phyloP scores from a whole-genome alignment of 148 eudicot species.

The Amaranthus cruentus region DNA sequence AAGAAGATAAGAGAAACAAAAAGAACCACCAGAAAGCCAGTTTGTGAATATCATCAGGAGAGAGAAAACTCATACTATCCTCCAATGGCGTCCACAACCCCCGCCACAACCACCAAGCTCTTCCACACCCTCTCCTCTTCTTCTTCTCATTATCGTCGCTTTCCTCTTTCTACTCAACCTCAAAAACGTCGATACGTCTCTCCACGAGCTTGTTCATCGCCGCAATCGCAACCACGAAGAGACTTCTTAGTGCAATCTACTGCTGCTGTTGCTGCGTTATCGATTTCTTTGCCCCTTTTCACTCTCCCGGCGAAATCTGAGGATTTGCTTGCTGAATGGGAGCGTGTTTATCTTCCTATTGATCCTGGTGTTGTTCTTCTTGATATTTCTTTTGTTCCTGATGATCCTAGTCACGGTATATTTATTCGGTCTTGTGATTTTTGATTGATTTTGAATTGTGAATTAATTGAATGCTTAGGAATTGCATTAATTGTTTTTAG shows the following conservation, averaged over 20 bases:
- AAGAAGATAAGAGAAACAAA: constrained; percentile 6
- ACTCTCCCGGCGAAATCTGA: constrained; percentile 42
- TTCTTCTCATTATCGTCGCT: not conserved
- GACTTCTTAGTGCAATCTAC: constrained; percentile 22
- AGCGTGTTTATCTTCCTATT: constrained; percentile 71
- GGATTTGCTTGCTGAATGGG: constrained; percentile 78
- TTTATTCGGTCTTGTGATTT: not conserved
- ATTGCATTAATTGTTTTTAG: too few species aligned
- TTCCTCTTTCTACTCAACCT: constrained; percentile 2
- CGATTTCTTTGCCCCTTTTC: constrained; percentile 22
- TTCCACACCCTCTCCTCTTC: constrained; percentile 6
- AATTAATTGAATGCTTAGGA: too few species aligned
- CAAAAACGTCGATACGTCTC: not conserved
- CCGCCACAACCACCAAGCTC: not conserved
- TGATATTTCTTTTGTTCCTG: constrained; percentile 90
- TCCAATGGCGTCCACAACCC: constrained; percentile 18
- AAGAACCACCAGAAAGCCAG: not conserved
- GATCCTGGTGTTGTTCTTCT: constrained; percentile 99
- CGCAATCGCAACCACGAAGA: constrained; percentile 10
- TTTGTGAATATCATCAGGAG: not conserved
- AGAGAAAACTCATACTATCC: not conserved
- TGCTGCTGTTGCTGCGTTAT: constrained; percentile 26
- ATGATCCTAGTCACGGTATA: constrained; percentile 70
- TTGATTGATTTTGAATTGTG: too few species aligned
- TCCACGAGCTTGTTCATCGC: not conserved